Evolutionary conservation across 164 flowering plant genomes (phyloP), one percentile per base, ranked within the genome.

Genomic region (Magnolia officinalis): DNA sequence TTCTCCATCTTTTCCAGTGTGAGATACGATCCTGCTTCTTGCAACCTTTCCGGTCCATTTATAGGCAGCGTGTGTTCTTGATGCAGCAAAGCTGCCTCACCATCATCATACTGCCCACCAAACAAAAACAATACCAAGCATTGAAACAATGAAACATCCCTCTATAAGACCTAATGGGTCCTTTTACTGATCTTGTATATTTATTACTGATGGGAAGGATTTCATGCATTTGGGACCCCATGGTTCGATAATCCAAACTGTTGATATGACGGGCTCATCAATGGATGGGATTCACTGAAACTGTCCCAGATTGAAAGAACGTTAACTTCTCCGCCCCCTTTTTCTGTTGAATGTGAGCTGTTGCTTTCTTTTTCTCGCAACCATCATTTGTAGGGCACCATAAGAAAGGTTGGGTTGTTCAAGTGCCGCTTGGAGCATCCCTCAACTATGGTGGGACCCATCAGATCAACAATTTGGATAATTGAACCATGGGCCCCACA

Each of bases 21-120:
- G 51, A 92, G 89, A 82, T 85, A 93, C 6, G 99, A 88, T n/a
- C 90, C 96, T 3, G 85, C 88, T 81, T 96, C 99, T 83, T 94
- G 98, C 76, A 96, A 84, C 87, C 99, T 94, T 79, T 96, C 99
- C 59, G 98, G 98, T 13, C 98, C 99, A 92, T 88, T 96, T 76
- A 96, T 94, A 9, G 99, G 98, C 71, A 94, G 85, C 5, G 97
- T 94, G 78, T 96, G 99, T 81, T 96, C 99, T 79, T 90, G 96
- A 78, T 87, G 97, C 86, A 92, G 82, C 49, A 89, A 89, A 65
- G 91, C 83, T 45, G 93, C 92, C 78, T 88, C 89, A 19, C 85
- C 85, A 77, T 90, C 97, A 20, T 88, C 83, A 75, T 81, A 84
- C 97, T 96, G 95, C 79, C 16, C 24, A 75, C 20, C 69, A 45